Conservation (phyloP, 371 early-diverging fungal species). For the Mortierella sp. region DNA sequence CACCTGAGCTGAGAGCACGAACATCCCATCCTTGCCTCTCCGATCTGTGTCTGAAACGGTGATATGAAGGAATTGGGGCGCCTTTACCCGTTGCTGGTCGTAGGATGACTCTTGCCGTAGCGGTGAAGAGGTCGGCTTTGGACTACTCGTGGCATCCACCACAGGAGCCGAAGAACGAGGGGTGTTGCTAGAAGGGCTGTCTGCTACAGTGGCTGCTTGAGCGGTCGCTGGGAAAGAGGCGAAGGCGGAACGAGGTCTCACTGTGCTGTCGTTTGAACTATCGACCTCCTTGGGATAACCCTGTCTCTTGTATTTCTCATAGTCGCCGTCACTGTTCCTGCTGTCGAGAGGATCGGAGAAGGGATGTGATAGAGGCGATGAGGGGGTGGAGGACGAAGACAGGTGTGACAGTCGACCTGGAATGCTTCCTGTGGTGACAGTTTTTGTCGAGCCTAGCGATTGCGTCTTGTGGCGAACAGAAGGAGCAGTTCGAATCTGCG, state of each 20-base stretch:
- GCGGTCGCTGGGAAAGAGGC: constrained; percentile 9
- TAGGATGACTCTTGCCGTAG: constrained; percentile 35
- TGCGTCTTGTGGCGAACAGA: constrained; percentile 6
- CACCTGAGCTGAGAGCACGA: constrained; percentile 43
- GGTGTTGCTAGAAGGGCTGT: constrained; percentile 11
- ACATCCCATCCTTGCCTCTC: constrained; percentile 47
- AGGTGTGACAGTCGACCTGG: constrained; percentile 12
- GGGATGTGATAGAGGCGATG: constrained; percentile 19
- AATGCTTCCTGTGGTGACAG: neutral
- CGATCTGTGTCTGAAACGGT: constrained; percentile 42
- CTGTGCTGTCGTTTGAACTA: neutral
- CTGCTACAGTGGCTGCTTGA: neutral
- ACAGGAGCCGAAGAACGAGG: constrained; percentile 6
- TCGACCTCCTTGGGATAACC: neutral
- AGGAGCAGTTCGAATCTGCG: neutral
- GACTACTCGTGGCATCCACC: neutral
- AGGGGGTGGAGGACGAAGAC: constrained; percentile 23
- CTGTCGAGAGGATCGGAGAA: constrained; percentile 29
- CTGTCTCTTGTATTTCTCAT: constrained; percentile 11
- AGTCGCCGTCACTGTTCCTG: constrained; percentile 2
- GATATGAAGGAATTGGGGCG: constrained; percentile 48
- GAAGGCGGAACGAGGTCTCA: constrained; percentile 5
- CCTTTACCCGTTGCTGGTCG: constrained; percentile 47
- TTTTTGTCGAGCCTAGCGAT: neutral
- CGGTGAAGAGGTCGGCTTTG: constrained; percentile 12